Base-by-base conservation (phyloP, 495 filamentous ascomycete genomes). In the Tuber melanosporum region DNA sequence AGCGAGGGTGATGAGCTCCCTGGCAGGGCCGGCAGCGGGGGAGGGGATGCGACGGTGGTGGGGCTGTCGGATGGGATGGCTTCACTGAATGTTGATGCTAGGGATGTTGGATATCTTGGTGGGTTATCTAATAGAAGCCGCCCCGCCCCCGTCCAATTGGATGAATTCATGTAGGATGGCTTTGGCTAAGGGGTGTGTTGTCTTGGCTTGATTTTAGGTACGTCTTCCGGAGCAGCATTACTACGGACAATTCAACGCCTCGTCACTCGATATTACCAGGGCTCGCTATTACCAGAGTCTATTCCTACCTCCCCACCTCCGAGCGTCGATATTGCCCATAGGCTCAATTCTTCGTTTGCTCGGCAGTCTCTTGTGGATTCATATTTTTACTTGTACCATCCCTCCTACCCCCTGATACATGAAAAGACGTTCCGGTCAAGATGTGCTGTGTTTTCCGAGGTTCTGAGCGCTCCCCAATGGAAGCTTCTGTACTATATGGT, bases 351-450 rank as follows among this genome's bases (percentile, higher is more conserved):
- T 44, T 76, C 71, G 49, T 43, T 46, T 22, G 62, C 70, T 44
- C 77, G 62, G 41, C 79, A 52, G 43, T 46, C 47, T 45, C 85
- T 88, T 57, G 88, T 89, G 74, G 87, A 89, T 75, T 85, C 87
- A 0, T 89, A 86, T 74, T 89, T 89, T 74, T 80, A 85, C 22
- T 85, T 86, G 74, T 88, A 88, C 74, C 86, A 89, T 71, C 85
- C 84, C 17, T 87, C 86, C 66, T 89, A 88, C 75, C 87, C 88
- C 8, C 86, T 89, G 70, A 81, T 89, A 43, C 87, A 89, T 70
- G 88, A 88, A 78, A 82, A 83, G 2, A 86, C 86, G 8, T 89
- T 89, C 75, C 83, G 87, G 41, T 86, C 86, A 1, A 85, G 87
- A 74, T 87, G 86, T 74, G 82, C 85, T 74, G 86, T 86, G 20